Conservation (phyloP, 164 flowering plant genomes). For the Vitis riparia region DNA sequence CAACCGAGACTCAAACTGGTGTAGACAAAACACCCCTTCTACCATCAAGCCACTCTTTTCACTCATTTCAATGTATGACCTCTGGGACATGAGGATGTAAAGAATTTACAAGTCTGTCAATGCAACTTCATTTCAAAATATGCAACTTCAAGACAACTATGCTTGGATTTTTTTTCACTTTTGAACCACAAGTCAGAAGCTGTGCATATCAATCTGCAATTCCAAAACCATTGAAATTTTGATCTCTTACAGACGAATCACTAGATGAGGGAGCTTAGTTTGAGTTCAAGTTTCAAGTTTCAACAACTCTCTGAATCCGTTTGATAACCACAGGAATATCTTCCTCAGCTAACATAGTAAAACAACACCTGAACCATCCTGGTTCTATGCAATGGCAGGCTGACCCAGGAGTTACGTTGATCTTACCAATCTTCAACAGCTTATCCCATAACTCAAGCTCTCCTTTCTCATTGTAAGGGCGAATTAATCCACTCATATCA, state of each 20-base stretch:
- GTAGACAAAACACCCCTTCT: conserved; percentile 1
- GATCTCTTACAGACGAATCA: neutral
- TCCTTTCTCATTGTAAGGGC: conserved; percentile 51
- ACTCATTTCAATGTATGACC: neutral
- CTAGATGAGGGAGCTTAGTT: neutral
- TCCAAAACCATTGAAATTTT: neutral
- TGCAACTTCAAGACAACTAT: neutral
- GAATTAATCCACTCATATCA: conserved; percentile 51
- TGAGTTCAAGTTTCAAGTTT: conserved; percentile 3
- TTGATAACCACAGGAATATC: conserved; percentile 56
- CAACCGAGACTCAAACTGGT: conserved; percentile 20
- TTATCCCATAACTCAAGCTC: conserved; percentile 63
- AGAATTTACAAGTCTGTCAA: neutral
- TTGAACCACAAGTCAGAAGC: neutral
- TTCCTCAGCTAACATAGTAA: conserved; percentile 42
- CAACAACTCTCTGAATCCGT: conserved; percentile 37
- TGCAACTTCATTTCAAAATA: neutral
- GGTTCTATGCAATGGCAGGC: conserved; percentile 80
- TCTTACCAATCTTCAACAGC: conserved; percentile 46
- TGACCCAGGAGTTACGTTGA: conserved; percentile 69
- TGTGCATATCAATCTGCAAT: neutral
- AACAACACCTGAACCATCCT: conserved; percentile 81
- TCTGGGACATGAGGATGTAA: neutral
- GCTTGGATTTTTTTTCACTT: neutral
- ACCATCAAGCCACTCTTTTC: neutral